Percentiles rank a stretch among this genome's conserved stretches.
These are phyloP conservation scores for Tritrichomonas musculus DNA, from an alignment of 208 protist genomes.

Conservation along the genomic window DNA sequence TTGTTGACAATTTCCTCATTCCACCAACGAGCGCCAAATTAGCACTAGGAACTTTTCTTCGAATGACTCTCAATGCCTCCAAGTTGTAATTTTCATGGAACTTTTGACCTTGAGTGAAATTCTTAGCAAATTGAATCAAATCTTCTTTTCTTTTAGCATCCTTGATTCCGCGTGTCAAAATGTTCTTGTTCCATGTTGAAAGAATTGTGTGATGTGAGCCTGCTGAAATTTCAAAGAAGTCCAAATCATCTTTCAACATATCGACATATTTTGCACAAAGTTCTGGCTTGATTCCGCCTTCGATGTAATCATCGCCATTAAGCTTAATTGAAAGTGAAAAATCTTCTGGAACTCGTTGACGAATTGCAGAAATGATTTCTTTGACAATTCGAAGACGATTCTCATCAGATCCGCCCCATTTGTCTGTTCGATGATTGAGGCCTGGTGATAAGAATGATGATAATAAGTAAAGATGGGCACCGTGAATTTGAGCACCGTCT, in stretches of 20 bases:
- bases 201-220: too few relatives aligned
- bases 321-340: background rate
- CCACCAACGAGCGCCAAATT: background rate
- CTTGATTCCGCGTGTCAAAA: too few relatives aligned
- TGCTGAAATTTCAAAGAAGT: background rate
- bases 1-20: background rate
- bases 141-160: background rate
- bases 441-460: background rate
- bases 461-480: background rate
- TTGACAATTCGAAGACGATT: conserved; percentile 1
- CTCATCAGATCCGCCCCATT: background rate
- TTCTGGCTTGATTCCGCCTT: background rate
- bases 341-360: background rate
- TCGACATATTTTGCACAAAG: background rate
- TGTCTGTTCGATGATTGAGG: background rate
- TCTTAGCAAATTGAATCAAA: background rate
- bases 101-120: background rate
- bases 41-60: background rate
- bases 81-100: background rate
- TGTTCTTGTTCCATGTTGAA: too few relatives aligned
- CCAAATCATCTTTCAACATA: background rate
- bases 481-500: conserved; percentile 14
- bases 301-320: background rate
- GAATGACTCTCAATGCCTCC: background rate
- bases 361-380: background rate